Percentiles rank a stretch among this genome's conserved stretches.
phyloP scores from a whole-genome alignment of 2,329 filamentous ascomycete species.

The Cytospora mali region DNA sequence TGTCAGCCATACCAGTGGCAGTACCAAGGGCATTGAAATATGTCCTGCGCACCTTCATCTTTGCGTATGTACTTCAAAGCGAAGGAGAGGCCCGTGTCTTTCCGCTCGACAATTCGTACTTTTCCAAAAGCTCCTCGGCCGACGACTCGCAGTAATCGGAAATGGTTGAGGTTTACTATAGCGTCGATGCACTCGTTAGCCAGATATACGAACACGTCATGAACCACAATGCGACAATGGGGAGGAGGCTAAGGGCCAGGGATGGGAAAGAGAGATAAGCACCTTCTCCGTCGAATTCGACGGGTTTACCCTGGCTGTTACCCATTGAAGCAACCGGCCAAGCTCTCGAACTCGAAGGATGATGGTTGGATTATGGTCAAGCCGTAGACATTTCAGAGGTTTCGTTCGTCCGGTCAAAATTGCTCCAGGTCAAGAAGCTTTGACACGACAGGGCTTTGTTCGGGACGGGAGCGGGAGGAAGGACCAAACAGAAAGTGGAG shows the following conservation, averaged over 20 bases:
- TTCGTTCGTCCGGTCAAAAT: conserved; percentile 9
- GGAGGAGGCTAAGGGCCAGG: conserved; percentile 6
- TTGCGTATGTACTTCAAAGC: conserved; percentile 98
- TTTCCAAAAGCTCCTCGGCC: conserved; percentile 98
- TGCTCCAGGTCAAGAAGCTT: conserved; percentile 20
- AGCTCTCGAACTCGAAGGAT: conserved; percentile 23
- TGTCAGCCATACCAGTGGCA: conserved; percentile 10
- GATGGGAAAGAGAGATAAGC: conserved; percentile 40
- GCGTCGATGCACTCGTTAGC: conserved; percentile 24
- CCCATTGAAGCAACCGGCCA: conserved; percentile 64
- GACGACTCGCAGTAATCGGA: conserved; percentile 90
- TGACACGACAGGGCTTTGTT: conserved; percentile 23
- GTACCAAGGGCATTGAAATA: background rate
- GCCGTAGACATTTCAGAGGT: conserved; percentile 21
- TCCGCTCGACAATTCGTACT: conserved; percentile 96
- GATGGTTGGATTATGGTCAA: conserved; percentile 19
- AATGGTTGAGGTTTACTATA: conserved; percentile 94
- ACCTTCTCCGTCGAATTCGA: conserved; percentile 94
- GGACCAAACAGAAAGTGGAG: conserved; percentile 14
- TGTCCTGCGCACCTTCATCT: conserved; percentile 76
- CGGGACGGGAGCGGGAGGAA: conserved; percentile 11
- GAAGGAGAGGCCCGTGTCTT: conserved; percentile 91
- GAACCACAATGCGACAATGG: conserved; percentile 17
- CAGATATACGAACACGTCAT: conserved; percentile 26
- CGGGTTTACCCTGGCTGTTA: conserved; percentile 91